Evolutionary conservation across 805 yeast species (phyloP).

Genomic region (Spencermartinsiella europaea): DNA sequence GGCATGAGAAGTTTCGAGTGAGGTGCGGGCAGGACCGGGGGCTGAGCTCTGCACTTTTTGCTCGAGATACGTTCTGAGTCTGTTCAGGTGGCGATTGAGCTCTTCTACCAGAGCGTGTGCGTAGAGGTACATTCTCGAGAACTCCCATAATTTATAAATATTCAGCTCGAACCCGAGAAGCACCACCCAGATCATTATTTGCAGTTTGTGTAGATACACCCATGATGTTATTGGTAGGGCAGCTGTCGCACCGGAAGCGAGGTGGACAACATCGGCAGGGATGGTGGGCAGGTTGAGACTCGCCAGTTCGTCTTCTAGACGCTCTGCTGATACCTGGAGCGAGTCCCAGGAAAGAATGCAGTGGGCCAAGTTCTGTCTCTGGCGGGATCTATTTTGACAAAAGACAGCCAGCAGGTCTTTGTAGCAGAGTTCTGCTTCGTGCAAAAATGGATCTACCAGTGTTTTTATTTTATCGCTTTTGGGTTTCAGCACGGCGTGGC

Average conservation of each 20-base stretch:
- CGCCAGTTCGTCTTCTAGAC: slow-evolving; percentile 48
- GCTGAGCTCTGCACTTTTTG: slow-evolving; percentile 9
- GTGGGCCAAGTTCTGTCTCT: slow-evolving; percentile 67
- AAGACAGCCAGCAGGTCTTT: slow-evolving; percentile 43
- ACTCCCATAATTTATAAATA: slow-evolving; percentile 67
- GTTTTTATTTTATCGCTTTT: slow-evolving; percentile 23
- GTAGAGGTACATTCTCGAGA: slow-evolving; percentile 64
- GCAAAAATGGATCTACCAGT: slow-evolving; percentile 28
- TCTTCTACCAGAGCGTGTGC: slow-evolving; percentile 43
- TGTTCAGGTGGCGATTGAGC: slow-evolving; percentile 40
- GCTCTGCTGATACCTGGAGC: slow-evolving; percentile 69
- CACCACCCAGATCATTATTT: slow-evolving; percentile 66
- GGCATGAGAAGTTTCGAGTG: slow-evolving; percentile 13
- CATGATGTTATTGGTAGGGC: slow-evolving; percentile 68
- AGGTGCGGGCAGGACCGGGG: background rate
- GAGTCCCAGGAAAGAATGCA: slow-evolving; percentile 65
- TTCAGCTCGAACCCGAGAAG: slow-evolving; percentile 73
- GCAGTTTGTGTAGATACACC: slow-evolving; percentile 60
- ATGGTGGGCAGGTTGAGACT: background rate
- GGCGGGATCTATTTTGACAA: slow-evolving; percentile 72
- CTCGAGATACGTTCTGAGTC: slow-evolving; percentile 32
- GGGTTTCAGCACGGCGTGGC: slow-evolving; percentile 31
- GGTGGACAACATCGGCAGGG: slow-evolving; percentile 4
- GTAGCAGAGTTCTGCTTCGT: slow-evolving; percentile 37
- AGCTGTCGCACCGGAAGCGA: slow-evolving; percentile 27